Base-by-base conservation (phyloP, 371 early-diverging fungal species). In the Vavraia culicis region DNA sequence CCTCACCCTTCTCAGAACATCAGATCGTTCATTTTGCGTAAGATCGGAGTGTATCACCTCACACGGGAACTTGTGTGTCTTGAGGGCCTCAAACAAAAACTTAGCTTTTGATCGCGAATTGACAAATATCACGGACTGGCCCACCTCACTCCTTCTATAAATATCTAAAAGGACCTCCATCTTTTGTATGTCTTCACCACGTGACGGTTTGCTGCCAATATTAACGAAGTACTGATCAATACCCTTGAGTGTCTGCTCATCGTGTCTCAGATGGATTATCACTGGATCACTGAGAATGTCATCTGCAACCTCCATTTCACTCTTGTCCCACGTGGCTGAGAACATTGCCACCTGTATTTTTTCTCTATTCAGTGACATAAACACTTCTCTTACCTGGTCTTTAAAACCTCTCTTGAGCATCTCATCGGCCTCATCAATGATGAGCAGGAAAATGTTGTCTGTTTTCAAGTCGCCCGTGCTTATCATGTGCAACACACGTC, bases 391-490 rank as follows among this genome's bases (percentile, higher is more conserved):
- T 62, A 98, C 90, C 65, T 89, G 85, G 57, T 91, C 91, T 72
- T 84, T 86, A 77, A 98, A 98, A 14, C 91, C 99, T 42, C 75
- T 72, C 61, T 82, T 82, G 51, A 95, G 76, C 77, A 98, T 77
- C 65, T 94, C 93, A 69, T 98, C 99, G 9, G 99, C 96, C 71
- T 98, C 99, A 63, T 98, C 99, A 31, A 98, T 76, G 45, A 94
- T 77, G 50, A 98, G 77, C 76, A 95, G 78, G 70, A 86, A 88
- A 63, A 95, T 83, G 45, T 82, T 63, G 34, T 77, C 73, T 18
- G 88, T 80, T 42, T 80, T 78, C 46, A 95, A 71, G 59, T 74
- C 69, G 27, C 81, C 75, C 48, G 86, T 77, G 59, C 83, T 76
- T 55, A 94, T 87, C 93, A 95, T 88, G 68, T 95, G 94, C 62